Base-by-base conservation (phyloP, 2,329 filamentous ascomycete species). In the Stagonosporopsis rhizophila region DNA sequence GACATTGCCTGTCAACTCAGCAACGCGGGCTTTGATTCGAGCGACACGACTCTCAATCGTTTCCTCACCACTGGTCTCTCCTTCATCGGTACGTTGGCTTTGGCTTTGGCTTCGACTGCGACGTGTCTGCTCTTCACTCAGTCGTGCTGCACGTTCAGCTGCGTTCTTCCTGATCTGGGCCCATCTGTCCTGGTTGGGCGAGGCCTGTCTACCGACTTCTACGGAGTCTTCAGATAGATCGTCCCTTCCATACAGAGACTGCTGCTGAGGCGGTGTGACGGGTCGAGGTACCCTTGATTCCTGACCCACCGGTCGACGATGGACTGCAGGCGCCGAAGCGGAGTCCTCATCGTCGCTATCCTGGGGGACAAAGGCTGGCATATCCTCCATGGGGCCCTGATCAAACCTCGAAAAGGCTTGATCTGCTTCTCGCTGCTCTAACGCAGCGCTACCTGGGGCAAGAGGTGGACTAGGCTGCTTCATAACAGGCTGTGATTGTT, bases 11-110 rank as follows among this genome's bases (percentile, higher is more conserved):
- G 95, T 99, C 67, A 99, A 80, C 76, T 97, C 92, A 48, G 95
- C 95, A 56, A 99, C 95, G 60, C 95, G 89, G 58, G 95, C 95
- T 80, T 97, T 98, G 84, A 99, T 99, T 61, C 95, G 90, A 44
- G 95, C 95, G 57, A 98, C 95, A 64, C 95, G 91, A 44, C 92
- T 93, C 77, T 99, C 95, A 70, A 98, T 98, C 32, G 93, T 95
- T 82, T 96, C 94, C 83, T 98, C 94, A 52, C 91, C 92, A 71
- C 90, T 96, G n/a, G 91, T 95, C 66, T 96, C 92, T n/a, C 85
- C 87, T 68, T 95, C 92, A 60, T 94, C 91, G 17, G 83, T 87
- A 55, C 88, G 87, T 7, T 82, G 69, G 79, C 85, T 77, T 53
- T 77, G 74, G 59, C 78, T 81, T 65, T 85, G 81, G 55, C 78